phyloP scores from a whole-genome alignment of 169 alveolate genomes.

The Hepatocystis sp. region DNA sequence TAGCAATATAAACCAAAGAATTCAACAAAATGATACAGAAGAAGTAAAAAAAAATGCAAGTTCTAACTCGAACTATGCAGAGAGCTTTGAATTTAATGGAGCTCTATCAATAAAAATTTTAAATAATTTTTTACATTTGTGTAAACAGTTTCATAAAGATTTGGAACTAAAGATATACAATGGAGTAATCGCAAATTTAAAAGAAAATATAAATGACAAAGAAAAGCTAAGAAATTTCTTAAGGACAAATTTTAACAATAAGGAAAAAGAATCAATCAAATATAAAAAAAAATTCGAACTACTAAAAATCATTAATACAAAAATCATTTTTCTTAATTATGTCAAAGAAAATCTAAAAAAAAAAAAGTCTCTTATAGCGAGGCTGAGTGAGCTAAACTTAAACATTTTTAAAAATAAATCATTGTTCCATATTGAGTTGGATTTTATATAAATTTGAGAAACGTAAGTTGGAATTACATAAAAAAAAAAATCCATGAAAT shows the following conservation, averaged over 20 bases:
- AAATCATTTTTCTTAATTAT: slow-evolving; percentile 54
- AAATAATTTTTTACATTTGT: slow-evolving; percentile 50
- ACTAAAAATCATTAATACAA: slow-evolving; percentile 41
- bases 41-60: too few species aligned
- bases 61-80: too few species aligned
- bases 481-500: background rate
- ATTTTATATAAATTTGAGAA: slow-evolving; percentile 26
- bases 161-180: slow-evolving; percentile 72
- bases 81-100: slow-evolving; percentile 47
- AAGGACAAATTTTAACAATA: slow-evolving; percentile 12
- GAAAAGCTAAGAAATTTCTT: slow-evolving; percentile 55
- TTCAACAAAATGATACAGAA: too few species aligned
- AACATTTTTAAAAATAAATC: slow-evolving; percentile 70
- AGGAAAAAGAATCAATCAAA: slow-evolving; percentile 25
- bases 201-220: slow-evolving; percentile 50
- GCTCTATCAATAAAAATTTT: slow-evolving; percentile 39
- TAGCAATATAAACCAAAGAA: too few species aligned
- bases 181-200: slow-evolving; percentile 30
- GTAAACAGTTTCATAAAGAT: slow-evolving; percentile 68
- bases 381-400: slow-evolving; percentile 68
- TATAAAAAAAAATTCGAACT: slow-evolving; percentile 65
- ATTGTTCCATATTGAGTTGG: slow-evolving; percentile 58
- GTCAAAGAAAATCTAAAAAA: slow-evolving; percentile 69
- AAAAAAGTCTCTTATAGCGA: slow-evolving; percentile 62
- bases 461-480: slow-evolving; percentile 1